Conservation (phyloP, 257 asterid species). For the Anisodus tanguticus region DNA sequence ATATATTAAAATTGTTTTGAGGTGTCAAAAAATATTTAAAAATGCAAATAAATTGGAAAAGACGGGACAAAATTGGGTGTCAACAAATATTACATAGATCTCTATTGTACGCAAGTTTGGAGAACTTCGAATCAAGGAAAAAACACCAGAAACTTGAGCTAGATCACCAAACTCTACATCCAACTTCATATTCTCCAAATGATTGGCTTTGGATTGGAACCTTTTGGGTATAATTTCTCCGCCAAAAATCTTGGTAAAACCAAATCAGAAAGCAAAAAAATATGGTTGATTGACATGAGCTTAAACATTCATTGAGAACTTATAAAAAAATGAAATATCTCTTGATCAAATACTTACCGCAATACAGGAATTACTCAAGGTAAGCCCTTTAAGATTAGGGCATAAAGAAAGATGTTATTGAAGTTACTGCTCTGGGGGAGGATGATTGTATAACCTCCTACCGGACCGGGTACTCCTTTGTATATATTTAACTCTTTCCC, state of each 20-base stretch:
- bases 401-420: not conserved
- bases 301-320: not conserved
- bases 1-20: too few species aligned
- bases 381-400: not conserved
- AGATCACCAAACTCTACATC: not conserved
- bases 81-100: not conserved
- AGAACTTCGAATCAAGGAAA: constrained; percentile 23
- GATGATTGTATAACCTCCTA: too few species aligned
- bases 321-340: not conserved
- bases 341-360: not conserved
- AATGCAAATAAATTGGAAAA: too few species aligned
- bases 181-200: not conserved
- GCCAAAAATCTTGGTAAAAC: not conserved
- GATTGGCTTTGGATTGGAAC: not conserved
- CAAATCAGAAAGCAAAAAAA: not conserved
- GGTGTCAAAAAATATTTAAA: too few species aligned
- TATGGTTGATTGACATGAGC: not conserved
- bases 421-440: too few species aligned
- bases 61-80: too few species aligned
- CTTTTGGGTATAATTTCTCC: not conserved
- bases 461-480: too few species aligned
- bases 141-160: not conserved
- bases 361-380: not conserved
- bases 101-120: not conserved
- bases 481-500: too few species aligned